Percentiles rank a stretch among this genome's conserved stretches.
These are phyloP conservation scores for Leishmania tarentolae DNA, from an alignment of 208 protist genomes.

Conservation along the genomic window DNA sequence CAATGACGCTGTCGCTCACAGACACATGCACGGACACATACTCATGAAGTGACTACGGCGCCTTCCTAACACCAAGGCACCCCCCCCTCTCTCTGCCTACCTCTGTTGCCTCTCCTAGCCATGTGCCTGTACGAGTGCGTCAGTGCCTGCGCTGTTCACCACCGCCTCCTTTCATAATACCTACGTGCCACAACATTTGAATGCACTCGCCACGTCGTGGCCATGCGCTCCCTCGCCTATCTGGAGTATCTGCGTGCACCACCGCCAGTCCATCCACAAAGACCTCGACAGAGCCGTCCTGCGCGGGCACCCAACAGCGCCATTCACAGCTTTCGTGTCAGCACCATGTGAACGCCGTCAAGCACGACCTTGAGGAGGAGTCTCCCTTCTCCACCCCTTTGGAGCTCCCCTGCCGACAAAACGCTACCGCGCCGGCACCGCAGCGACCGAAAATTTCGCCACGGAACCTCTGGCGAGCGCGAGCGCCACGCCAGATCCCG, in stretches of 20 bases:
- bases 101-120: not conserved
- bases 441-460: not conserved
- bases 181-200: not conserved
- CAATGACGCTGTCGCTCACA: not conserved
- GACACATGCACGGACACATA: not conserved
- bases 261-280: not conserved
- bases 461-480: constrained; percentile 10
- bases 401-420: not conserved
- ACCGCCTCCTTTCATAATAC: not conserved
- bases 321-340: not conserved
- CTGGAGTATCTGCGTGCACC: not conserved
- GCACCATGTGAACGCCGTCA: not conserved
- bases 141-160: not conserved
- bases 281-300: not conserved
- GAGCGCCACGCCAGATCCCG: constrained; percentile 4
- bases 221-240: constrained; percentile 7
- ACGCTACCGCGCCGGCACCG: not conserved
- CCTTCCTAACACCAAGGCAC: not conserved
- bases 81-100: not conserved
- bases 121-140: not conserved
- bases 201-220: constrained; percentile 27
- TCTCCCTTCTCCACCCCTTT: not conserved
- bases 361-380: not conserved
- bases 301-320: not conserved
- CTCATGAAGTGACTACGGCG: not conserved